Conservation (phyloP, 2,329 filamentous ascomycete species). For the Ilyonectria robusta region DNA sequence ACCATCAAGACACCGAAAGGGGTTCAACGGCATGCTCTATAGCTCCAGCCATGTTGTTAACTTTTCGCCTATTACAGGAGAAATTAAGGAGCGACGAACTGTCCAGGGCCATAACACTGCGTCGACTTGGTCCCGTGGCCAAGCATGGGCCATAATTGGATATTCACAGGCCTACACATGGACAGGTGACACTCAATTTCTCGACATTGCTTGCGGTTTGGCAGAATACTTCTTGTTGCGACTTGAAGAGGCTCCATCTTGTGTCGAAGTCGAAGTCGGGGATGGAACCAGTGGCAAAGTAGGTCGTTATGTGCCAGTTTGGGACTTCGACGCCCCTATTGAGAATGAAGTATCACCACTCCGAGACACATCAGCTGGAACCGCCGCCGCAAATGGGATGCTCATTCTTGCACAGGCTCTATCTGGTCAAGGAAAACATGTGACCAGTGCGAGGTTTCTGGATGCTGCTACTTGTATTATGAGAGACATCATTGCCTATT, state of each 20-base stretch:
- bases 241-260: constrained; percentile 48
- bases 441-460: constrained; percentile 41
- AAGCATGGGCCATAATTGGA: constrained; percentile 64
- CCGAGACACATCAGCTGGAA: constrained; percentile 55
- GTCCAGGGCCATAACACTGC: constrained; percentile 60
- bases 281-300: neutral
- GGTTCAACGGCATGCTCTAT: constrained; percentile 28
- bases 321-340: constrained; percentile 59
- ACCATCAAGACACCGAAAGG: neutral
- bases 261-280: constrained; percentile 38
- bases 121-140: constrained; percentile 65
- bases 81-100: constrained; percentile 56
- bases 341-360: constrained; percentile 45
- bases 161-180: constrained; percentile 64
- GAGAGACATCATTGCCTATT: constrained; percentile 50
- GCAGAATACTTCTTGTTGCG: constrained; percentile 63
- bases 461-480: constrained; percentile 49
- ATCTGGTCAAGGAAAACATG: constrained; percentile 20
- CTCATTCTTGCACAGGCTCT: constrained; percentile 55
- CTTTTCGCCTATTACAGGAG: constrained; percentile 57
- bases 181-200: constrained; percentile 59
- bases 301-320: constrained; percentile 47
- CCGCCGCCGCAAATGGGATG: constrained; percentile 59
- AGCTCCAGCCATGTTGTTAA: constrained; percentile 60
- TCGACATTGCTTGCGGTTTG: constrained; percentile 59